Evolutionary conservation across 805 yeast genomes (phyloP), one percentile per base, ranked within the genome.

Genomic region (Pichia pseudocactophila): DNA sequence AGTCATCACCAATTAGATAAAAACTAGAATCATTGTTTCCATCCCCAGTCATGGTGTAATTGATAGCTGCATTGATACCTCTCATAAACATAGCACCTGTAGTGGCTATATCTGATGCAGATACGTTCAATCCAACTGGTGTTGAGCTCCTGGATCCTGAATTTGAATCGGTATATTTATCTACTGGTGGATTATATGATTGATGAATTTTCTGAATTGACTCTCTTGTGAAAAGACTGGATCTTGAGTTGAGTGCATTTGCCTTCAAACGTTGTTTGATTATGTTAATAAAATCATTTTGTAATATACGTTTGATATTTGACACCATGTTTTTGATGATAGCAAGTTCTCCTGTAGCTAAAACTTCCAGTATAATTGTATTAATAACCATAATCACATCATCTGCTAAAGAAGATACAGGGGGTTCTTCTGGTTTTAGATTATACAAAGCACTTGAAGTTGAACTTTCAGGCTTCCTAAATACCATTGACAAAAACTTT

Each of bases 381-480:
- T 85, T 82, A 36, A 89, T 63, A 8, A 88, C 76, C 51, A 87
- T 68, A 22, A 86, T 73, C 28, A 85, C 65, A 57, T 92, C 98
- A 53, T 92, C 98, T 19, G 89, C 77, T 18, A 86, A 79, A 0
- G 97, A 86, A 0, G 94, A 77, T 4, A 82, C 75, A 2, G 89
- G 90, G 5, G 80, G 68, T 26, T 72, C 78, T 33, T 74, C 78
- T 2, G 80, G 76, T 28, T 66, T 56, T 4, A 57, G 36, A 2
- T 58, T 48, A 12, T 46, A 40, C 18, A 56, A 40, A 2, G 58
- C 48, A 15, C 52, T 50, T 11, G 36, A 49, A 33, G 34, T 47
- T 3, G 57, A 41, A 15, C 46, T 39, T 2, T 34, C 43, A 11
- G 49, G 32, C 4, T 56, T 48, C 40, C 54, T 52, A 7, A 55